Percentiles rank a stretch among this genome's conserved stretches.
These are phyloP conservation scores for Cyberlindnera subsufficiens DNA, from an alignment of 805 yeast species.

Conservation along the genomic window DNA sequence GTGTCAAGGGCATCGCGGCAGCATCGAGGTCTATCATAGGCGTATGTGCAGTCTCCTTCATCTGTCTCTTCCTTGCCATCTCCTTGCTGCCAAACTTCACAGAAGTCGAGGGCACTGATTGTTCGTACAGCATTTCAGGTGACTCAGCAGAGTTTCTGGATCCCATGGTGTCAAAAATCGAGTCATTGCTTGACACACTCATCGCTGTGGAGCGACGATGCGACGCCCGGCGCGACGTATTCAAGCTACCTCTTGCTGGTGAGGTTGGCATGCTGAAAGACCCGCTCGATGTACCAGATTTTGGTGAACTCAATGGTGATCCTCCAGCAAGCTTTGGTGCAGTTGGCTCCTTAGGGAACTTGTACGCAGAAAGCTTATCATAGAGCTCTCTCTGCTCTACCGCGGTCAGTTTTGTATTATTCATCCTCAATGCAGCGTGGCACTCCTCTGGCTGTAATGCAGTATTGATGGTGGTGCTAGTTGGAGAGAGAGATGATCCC, in stretches of 20 bases:
- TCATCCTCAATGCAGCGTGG: too few relatives aligned
- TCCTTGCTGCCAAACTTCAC: background rate
- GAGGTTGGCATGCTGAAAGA: background rate
- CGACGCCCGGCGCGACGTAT: background rate
- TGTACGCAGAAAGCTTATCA: background rate
- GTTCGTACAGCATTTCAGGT: background rate
- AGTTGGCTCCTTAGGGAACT: background rate
- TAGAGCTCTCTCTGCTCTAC: background rate
- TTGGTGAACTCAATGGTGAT: background rate
- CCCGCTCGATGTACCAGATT: background rate
- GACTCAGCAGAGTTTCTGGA: background rate
- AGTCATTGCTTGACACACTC: conserved; percentile 1
- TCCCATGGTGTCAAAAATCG: background rate
- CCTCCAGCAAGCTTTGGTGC: background rate
- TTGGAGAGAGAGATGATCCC: background rate
- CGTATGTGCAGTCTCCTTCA: too few relatives aligned
- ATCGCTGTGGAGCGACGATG: conserved; percentile 2
- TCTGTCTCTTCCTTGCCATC: too few relatives aligned
- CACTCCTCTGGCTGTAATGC: too few relatives aligned
- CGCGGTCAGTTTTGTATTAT: too few relatives aligned
- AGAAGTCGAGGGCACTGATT: background rate
- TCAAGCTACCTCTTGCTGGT: too few relatives aligned
- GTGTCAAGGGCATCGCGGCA: background rate
- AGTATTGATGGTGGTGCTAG: too few relatives aligned
- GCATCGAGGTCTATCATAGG: conserved; percentile 9